Evolutionary conservation across 2,329 filamentous ascomycete genomes (phyloP), one percentile per base, ranked within the genome.

Genomic region (Sporothrix pseudoabietina): DNA sequence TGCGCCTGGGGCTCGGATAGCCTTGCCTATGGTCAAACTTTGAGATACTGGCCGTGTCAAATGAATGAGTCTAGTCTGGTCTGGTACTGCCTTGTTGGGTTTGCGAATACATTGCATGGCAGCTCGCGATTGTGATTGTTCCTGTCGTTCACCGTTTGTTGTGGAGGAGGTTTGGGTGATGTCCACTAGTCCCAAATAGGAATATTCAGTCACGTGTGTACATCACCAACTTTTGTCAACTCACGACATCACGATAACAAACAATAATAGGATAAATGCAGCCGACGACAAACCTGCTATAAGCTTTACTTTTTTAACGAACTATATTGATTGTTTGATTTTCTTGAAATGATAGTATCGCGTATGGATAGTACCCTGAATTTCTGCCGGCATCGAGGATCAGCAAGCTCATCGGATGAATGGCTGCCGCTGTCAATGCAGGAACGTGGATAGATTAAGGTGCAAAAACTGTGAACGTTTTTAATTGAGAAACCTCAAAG

Each of bases 401-500:
- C 16, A 16, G 35, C 19, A 39, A 41, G 19, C 32, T 16, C 19
- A 63, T 63, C 55, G 59, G 59, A 65, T 44, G 59, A 65, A 65
- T 44, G 59, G 59, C 35, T 4, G 19, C 59, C 19, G 39, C 44
- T 14, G 35, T 22, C 35, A 44, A 65, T 41, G 59, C 59, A 44
- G 39, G 59, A 14, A 44, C 59, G 59, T 65, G 59, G 59, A n/a
- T 65, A 65, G 44, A 65, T 44, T 65, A 65, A 26, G 59, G 39
- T 26, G 8, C 35, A 65, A 44, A 65, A 35, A 14, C 19, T 44
- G n/a, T 16, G n/a, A 14, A 35, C 9, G 26, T 35, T 41, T 35
- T 35, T 65, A 44, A 65, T 44, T 65, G 12, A 26, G n/a, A n/a
- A 65, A 26, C 35, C n/a, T 44, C 16, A 65, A 26, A 44, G 19